Evolutionary conservation across 352 stramenopile species (phyloP), one percentile per base, ranked within the genome.

Genomic region (Globisporangium orthogonon): DNA sequence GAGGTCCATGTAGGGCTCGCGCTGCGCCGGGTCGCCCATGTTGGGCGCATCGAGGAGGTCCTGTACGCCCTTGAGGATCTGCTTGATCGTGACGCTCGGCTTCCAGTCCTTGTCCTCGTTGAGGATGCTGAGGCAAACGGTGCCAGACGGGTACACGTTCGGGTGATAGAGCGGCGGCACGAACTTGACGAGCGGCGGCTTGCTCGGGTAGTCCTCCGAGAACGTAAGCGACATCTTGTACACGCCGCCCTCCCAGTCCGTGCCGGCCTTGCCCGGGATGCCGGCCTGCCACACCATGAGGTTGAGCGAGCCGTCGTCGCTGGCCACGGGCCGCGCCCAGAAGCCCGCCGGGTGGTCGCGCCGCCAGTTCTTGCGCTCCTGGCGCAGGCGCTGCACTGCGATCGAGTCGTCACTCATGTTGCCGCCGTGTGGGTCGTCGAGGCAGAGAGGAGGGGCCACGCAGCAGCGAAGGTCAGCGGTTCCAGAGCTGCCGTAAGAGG

Each of bases 61-160:
- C 57, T 97, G 91, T 63, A 99, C 98, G 52, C 97, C 97, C 69
- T 98, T 91, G 57, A 99, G 80, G 67, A 99, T 98, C 78, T 99
- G 96, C 65, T 97, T 97, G 72, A 98, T 94, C n/a, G 91, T 98
- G 54, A 98, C 91, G 28, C 94, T 97, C 29, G 97, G 97, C 69
- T 98, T 96, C 97, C 97, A 99, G 67, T 97, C 96, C 70, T 98
- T 96, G 78, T 99, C 97, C 78, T 99, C 97, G 69, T 99, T 98
- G 41, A 99, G 63, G 65, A 99, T 99, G 64, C 86, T 97, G 29
- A 98, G 73, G 73, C 97, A 99, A 50, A 99, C 97, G 3, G 97
- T 99, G 45, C 97, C 97, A 10, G 88, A 97, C 23, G 94, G 94
- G 70, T 98, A 98, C 46, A 98, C 92, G 64, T 98, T 98, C 31